Evolutionary conservation across 2,329 filamentous ascomycete genomes (phyloP).

Genomic region (Pseudogymnoascus sp.): DNA sequence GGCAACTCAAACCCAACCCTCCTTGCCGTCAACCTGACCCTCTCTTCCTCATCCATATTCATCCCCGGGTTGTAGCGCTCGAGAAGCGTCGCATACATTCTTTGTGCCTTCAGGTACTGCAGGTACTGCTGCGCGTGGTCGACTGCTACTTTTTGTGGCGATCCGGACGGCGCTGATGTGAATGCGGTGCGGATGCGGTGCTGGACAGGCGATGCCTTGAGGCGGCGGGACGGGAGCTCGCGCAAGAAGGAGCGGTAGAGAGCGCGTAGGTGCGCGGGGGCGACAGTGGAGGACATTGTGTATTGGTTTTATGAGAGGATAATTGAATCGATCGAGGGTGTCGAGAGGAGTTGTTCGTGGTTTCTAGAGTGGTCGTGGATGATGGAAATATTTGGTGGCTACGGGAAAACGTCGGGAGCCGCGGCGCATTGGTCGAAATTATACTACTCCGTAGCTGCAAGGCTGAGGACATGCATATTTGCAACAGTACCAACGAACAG

Average conservation of each 20-base stretch:
- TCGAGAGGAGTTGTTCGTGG: not conserved
- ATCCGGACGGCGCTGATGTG: constrained; percentile 21
- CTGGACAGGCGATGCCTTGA: constrained; percentile 57
- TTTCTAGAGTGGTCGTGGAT: not conserved
- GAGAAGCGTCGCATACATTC: constrained; percentile 69
- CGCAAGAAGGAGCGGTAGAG: constrained; percentile 84
- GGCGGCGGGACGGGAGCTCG: constrained; percentile 69
- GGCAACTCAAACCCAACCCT: constrained; percentile 88
- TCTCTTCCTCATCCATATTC: constrained; percentile 77
- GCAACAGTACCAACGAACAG: not conserved
- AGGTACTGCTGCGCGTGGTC: constrained; percentile 67
- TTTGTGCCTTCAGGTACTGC: constrained; percentile 75
- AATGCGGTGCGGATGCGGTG: constrained; percentile 50
- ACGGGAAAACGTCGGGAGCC: not conserved
- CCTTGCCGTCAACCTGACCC: constrained; percentile 72
- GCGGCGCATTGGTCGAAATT: not conserved
- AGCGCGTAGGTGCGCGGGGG: constrained; percentile 51
- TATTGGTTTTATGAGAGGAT: not conserved
- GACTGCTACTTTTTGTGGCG: constrained; percentile 12
- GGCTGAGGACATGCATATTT: not conserved
- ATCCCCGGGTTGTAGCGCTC: constrained; percentile 93
- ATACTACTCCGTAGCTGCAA: not conserved
- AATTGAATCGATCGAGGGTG: not conserved
- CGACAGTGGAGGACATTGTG: constrained; percentile 2
- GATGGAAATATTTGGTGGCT: not conserved